These are phyloP conservation scores for Paramyrothecium sp. DNA, from an alignment of 2,329 filamentous ascomycete species.

Conservation along the genomic window DNA sequence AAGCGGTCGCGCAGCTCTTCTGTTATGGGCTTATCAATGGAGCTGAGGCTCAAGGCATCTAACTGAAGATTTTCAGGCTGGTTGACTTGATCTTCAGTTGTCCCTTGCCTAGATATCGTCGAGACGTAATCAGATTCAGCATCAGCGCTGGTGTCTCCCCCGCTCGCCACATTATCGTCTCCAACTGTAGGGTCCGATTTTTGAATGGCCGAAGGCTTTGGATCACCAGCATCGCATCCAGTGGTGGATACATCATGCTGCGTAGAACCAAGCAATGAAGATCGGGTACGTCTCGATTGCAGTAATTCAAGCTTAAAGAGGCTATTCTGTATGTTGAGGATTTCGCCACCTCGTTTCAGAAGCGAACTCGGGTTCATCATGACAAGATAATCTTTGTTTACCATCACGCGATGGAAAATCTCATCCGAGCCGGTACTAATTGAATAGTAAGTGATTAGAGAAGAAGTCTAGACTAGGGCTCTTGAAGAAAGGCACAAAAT, in stretches of 20 bases:
- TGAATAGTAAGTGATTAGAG: background rate
- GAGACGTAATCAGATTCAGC: background rate
- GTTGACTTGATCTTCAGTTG: background rate
- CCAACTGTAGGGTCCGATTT: background rate
- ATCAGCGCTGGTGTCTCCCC: background rate
- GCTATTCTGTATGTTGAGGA: background rate
- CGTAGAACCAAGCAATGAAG: background rate
- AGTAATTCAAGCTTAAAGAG: background rate
- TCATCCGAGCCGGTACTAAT: background rate
- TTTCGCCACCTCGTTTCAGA: background rate
- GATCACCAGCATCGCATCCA: background rate
- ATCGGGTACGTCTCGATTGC: background rate
- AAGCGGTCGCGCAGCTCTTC: slow-evolving; percentile 2
- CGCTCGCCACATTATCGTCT: background rate
- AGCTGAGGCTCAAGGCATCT: background rate
- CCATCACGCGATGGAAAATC: background rate
- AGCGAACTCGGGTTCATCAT: background rate
- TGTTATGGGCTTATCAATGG: background rate
- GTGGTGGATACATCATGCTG: background rate
- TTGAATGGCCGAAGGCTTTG: background rate
- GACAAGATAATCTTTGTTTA: background rate
- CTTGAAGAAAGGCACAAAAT: background rate
- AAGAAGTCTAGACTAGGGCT: background rate
- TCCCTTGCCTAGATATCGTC: background rate
- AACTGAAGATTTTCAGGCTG: background rate